phyloP scores from a whole-genome alignment of 495 filamentous ascomycete species.

The Trichoderma asperelloides region DNA sequence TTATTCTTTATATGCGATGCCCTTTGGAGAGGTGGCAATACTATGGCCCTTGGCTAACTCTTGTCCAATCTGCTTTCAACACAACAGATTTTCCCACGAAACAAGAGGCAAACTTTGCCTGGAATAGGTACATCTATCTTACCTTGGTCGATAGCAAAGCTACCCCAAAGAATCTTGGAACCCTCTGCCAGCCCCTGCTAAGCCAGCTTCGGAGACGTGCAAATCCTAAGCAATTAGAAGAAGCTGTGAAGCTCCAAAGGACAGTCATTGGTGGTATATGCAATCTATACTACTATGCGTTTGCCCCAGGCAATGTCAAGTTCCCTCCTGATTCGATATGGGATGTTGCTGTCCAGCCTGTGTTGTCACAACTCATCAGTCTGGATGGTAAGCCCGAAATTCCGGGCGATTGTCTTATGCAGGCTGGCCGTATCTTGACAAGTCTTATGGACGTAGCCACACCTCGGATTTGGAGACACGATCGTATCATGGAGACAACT shows the following conservation, averaged over 20 bases:
- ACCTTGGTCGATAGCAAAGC: conserved; percentile 7
- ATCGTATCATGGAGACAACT: conserved; percentile 50
- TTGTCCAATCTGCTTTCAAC: conserved; percentile 81
- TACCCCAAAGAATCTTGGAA: conserved; percentile 45
- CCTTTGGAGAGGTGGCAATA: conserved; percentile 65
- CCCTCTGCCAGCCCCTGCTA: conserved; percentile 60
- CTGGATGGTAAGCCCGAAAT: conserved; percentile 14
- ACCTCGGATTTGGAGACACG: conserved; percentile 62
- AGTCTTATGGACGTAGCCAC: conserved; percentile 60
- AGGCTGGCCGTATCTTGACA: conserved; percentile 55
- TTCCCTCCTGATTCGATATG: conserved; percentile 66
- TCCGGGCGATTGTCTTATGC: conserved; percentile 27
- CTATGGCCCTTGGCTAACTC: conserved; percentile 59
- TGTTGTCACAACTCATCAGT: conserved; percentile 38
- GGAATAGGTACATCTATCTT: conserved; percentile 68
- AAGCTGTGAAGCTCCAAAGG: conserved; percentile 35
- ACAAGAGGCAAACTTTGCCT: conserved; percentile 68
- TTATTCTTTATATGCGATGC: conserved; percentile 64
- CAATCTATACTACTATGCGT: conserved; percentile 76
- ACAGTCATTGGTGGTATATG: conserved; percentile 61
- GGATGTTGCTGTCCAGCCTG: conserved; percentile 59
- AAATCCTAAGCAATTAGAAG: conserved; percentile 45
- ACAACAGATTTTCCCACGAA: conserved; percentile 63
- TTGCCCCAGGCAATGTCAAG: conserved; percentile 55
- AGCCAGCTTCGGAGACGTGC: conserved; percentile 60